Base-by-base conservation (phyloP, 83 land plant genomes). In the Picea abies region DNA sequence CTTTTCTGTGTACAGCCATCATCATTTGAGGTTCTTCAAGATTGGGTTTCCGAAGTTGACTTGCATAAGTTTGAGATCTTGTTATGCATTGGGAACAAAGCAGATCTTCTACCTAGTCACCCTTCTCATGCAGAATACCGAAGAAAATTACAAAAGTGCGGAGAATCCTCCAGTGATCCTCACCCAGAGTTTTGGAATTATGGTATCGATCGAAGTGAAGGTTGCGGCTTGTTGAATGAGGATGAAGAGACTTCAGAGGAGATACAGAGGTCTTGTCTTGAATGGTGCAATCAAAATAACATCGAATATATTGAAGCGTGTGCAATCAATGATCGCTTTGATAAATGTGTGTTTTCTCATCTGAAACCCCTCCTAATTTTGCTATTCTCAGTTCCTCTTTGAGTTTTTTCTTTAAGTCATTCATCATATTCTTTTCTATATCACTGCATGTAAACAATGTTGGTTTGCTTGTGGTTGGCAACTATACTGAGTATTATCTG, bases 281-380 rank as follows among this genome's bases (percentile, higher is more conserved):
- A 94, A 65, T 97, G 99, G 98, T 97, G 98, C 85, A 81, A 37
- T 69, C 86, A 92, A 76, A 82, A 86, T 58, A 86, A 86, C 79
- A 93, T 97, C 60, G 98, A 97, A 73, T 97, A 87, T 80, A 69
- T 97, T 87, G 99, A 97, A 84, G 95, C 98, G 56, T 97, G 99
- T 90, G 99, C 98, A 29, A 82, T 94, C 52, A 93, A 94, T 86
- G 87, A 85, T 79, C 92, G 86, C 58, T 97, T 96, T 89, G 99
- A 97, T 87, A 87, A 91, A 83, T 96, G 99, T 97, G 86, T 85
- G 91, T 22, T 66, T 58, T 47, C 25, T 66, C 29, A 80, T 78
- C 77, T 41, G 56, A 73, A n/a, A 12, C 70, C 29, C 56, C 22
- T 47, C 0, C 47, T 41, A 52, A 52, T 25, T 12, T 73, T 73